phyloP scores from a whole-genome alignment of 1,139 yeast species.

The Sugiyamaella japonica region DNA sequence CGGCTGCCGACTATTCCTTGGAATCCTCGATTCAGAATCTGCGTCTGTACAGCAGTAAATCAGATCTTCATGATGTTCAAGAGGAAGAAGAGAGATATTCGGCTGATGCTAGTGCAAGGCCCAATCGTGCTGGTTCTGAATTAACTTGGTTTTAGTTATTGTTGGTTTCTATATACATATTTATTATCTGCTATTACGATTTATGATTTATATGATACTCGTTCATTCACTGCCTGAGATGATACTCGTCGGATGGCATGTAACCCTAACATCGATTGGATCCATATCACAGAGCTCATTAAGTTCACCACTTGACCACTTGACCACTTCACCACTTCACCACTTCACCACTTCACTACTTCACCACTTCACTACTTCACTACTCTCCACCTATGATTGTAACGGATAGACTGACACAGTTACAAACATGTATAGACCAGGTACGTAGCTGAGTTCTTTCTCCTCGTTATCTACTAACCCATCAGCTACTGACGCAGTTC shows the following conservation, averaged over 20 bases:
- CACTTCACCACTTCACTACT: too few species aligned
- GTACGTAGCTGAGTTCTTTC: too few species aligned
- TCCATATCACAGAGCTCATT: too few species aligned
- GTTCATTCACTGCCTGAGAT: too few species aligned
- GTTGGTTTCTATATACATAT: not conserved
- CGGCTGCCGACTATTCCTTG: not conserved
- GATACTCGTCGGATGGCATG: too few species aligned
- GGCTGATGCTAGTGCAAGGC: not conserved
- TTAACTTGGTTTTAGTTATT: constrained; percentile 13
- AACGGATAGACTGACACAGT: constrained; percentile 85
- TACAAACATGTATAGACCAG: constrained; percentile 88
- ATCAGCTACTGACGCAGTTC: constrained; percentile 76
- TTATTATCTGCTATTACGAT: constrained; percentile 2
- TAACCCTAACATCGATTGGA: too few species aligned
- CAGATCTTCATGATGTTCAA: constrained; percentile 21
- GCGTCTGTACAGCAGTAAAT: constrained; percentile 10
- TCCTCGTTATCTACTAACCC: constrained; percentile 32
- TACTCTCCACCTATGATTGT: not conserved
- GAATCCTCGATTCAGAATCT: constrained; percentile 11
- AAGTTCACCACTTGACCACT: too few species aligned
- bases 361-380: too few species aligned
- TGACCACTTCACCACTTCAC: too few species aligned
- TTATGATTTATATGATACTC: constrained; percentile 15
- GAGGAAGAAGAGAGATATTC: constrained; percentile 18
- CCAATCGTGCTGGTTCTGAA: not conserved